Evolutionary conservation across 2,329 filamentous ascomycete species (phyloP).

Genomic region (Penicillium sp.): DNA sequence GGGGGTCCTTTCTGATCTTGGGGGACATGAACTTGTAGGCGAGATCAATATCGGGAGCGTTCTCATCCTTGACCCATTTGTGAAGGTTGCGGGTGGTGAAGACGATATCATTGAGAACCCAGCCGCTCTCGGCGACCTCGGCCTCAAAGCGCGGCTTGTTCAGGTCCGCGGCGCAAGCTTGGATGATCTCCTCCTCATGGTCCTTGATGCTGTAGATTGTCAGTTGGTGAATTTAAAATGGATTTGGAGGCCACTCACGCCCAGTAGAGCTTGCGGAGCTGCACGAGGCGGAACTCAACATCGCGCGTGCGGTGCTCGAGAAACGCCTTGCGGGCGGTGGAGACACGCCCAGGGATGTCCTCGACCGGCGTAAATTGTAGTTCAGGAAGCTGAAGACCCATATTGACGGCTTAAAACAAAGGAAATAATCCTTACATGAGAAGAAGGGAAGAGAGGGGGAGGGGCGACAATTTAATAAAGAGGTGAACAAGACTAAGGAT

Average conservation of each 20-base stretch:
- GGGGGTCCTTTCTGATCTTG: slow-evolving; percentile 76
- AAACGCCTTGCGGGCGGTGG: slow-evolving; percentile 63
- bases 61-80: slow-evolving; percentile 78
- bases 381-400: slow-evolving; percentile 35
- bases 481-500: background rate
- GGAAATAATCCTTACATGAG: slow-evolving; percentile 4
- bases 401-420: slow-evolving; percentile 17
- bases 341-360: slow-evolving; percentile 58
- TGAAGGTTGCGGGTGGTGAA: slow-evolving; percentile 72
- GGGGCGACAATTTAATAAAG: slow-evolving; percentile 3
- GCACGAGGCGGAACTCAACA: slow-evolving; percentile 72
- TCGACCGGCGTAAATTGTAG: slow-evolving; percentile 62
- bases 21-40: slow-evolving; percentile 65
- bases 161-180: slow-evolving; percentile 72
- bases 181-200: slow-evolving; percentile 64
- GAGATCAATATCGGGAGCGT: slow-evolving; percentile 62
- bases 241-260: slow-evolving; percentile 44
- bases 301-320: slow-evolving; percentile 74
- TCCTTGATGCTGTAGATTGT: slow-evolving; percentile 57
- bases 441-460: background rate
- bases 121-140: slow-evolving; percentile 67
- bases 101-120: slow-evolving; percentile 74
- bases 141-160: slow-evolving; percentile 73
- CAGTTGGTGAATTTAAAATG: slow-evolving; percentile 4
- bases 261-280: slow-evolving; percentile 96